Evolutionary conservation across 495 filamentous ascomycete species (phyloP), one percentile per base, ranked within the genome.

Genomic region (Daldinia bambusicola): DNA sequence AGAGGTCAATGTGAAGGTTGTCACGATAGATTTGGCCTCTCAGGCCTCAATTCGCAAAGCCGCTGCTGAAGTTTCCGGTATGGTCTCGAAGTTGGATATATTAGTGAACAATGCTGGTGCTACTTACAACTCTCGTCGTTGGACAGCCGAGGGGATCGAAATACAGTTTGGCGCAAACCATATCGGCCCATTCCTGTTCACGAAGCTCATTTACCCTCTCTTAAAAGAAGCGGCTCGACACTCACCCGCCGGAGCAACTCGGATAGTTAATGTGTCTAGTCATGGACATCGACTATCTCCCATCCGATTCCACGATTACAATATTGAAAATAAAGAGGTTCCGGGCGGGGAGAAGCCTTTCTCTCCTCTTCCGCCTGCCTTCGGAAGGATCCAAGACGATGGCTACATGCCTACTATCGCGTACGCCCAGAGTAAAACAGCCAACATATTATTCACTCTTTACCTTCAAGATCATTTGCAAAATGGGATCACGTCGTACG

Each of bases 161-260:
- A 80, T 85, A 70, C 89, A 90, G 74, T 82, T 85, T 1, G 80
- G 84, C 32, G 85, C 84, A 13, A 90, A 90, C 71, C 86, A 90
- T 67, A 81, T 88, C 31, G 87, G 86, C 0, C 85, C 87, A 30
- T 89, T 88, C 50, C 75, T 90, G 5, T 78, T 90, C 32, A 88
- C 86, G 5, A 86, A 85, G 67, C 69, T 89, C 58, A 77, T 90
- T 9, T 80, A 87, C 41, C 77, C 79, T 0, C 80, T 86, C 34
- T 67, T 88, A 0, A 57, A 79, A 20, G 75, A 75, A 12, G 80
- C 83, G 4, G 79, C 78, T 12, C 69, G 75, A 52, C 69, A 65
- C 0, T 75, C 72, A 18, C 45, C 77, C 0, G 69, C 77, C 0
- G 80, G 81, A 0, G 75, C 77, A 20, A 83, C 81, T 5, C 75